Evolutionary conservation across 257 asterid genomes (phyloP), one percentile per base, ranked within the genome.

Genomic region (Petunia axillaris): DNA sequence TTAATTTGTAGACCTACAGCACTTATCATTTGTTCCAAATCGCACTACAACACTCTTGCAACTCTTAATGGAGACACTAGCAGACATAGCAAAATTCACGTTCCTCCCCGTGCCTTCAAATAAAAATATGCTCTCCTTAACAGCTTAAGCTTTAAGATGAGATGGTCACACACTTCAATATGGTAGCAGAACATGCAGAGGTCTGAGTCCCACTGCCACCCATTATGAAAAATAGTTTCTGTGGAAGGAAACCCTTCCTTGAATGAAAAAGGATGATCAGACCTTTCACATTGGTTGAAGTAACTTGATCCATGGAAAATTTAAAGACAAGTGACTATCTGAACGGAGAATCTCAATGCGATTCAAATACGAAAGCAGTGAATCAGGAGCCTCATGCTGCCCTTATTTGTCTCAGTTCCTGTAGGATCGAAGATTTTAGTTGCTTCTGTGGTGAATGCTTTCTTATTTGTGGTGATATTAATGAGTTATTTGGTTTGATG

Each of bases 301-400:
- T 7, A 41, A 39, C 15, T 13, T 13, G 73, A 65, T 44, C 59
- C 25, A 25, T 35, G 13, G 46, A 50, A 50, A 50, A 50, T 35
- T 35, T 44, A 1, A 73, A 50, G 46, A 73, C 62, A 50, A 73
- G 13, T 48, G 60, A 5, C 77, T 68, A 35, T 16, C 77, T 48
- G 62, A 48, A 50, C 46, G 48, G 6, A 44, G 46, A 73, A 50
- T 48, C 5, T 73, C 14, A 36, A 50, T 11, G 37, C 2, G 58
- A 57, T 73, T 73, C 46, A 50, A 73, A 73, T 50, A 73, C 36
- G 60, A 71, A 35, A 44, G 43, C 39, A 50, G 14, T 48, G 77
- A 73, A 48, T 35, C 60, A 70, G 10, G 76, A 46, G 58, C 58
- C 58, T 25, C 77, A 11, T 11, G 62, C 46, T 73, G 44, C 36